These are phyloP conservation scores for Salisapilia sapeloensis DNA, from an alignment of 352 stramenopile genomes.

Conservation along the genomic window DNA sequence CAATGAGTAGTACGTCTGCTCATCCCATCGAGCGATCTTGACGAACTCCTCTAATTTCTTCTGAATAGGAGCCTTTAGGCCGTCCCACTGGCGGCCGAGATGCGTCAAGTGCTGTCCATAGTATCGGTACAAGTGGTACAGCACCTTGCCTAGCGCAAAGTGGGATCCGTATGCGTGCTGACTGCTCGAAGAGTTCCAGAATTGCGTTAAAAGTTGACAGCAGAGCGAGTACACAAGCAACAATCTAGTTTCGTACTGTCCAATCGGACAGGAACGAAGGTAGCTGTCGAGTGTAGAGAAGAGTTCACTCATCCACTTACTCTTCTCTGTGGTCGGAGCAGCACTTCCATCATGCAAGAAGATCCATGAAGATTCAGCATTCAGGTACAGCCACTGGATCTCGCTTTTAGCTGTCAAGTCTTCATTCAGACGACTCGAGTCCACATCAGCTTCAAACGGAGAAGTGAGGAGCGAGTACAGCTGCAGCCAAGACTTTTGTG, in stretches of 20 bases:
- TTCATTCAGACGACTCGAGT: too few relatives aligned
- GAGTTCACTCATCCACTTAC: slow-evolving; percentile 56
- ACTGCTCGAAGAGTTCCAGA: slow-evolving; percentile 11
- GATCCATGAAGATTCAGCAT: slow-evolving; percentile 37
- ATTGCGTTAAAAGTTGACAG: slow-evolving; percentile 66
- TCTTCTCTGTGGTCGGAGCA: slow-evolving; percentile 9
- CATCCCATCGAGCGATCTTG: slow-evolving; percentile 98
- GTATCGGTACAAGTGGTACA: slow-evolving; percentile 90
- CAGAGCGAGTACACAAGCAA: slow-evolving; percentile 83
- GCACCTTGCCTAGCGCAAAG: slow-evolving; percentile 67
- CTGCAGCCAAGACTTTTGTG: slow-evolving; percentile 77
- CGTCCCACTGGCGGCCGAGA: slow-evolving; percentile 66
- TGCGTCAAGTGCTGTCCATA: slow-evolving; percentile 86
- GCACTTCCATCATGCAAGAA: slow-evolving; percentile 9
- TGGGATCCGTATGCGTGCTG: slow-evolving; percentile 9
- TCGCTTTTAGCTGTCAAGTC: slow-evolving; percentile 7
- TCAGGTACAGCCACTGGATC: slow-evolving; percentile 49
- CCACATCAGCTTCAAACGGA: slow-evolving; percentile 39
- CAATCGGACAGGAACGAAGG: slow-evolving; percentile 74
- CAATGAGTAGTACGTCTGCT: slow-evolving; percentile 99
- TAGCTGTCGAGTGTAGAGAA: slow-evolving; percentile 87
- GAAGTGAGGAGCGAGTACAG: slow-evolving; percentile 79
- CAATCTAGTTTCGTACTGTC: slow-evolving; percentile 84
- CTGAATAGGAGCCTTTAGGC: slow-evolving; percentile 89
- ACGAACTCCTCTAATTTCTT: slow-evolving; percentile 96